A percentile compares a stretch with the other conserved stretches of the same genome.
Conservation (phyloP, 1,284 basidiomycete genomes). For the Puccinia hordei region DNA sequence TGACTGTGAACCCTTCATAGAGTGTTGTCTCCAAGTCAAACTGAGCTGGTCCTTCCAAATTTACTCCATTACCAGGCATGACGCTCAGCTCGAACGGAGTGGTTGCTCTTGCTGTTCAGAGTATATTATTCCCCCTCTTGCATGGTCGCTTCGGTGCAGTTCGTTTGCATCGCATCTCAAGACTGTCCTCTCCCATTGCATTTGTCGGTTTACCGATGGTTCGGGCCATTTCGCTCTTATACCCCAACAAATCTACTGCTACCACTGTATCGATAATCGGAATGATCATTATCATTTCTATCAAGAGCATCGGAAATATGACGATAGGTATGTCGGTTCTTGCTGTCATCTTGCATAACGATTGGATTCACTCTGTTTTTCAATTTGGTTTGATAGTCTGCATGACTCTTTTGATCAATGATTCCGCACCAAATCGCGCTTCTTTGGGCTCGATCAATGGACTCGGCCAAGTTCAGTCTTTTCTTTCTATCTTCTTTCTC, state of each 20-base stretch:
- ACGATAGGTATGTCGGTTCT: slow-evolving; percentile 8
- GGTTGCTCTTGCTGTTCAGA: slow-evolving; percentile 37
- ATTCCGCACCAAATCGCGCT: slow-evolving; percentile 23
- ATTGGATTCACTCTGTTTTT: neutral
- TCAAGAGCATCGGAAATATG: slow-evolving; percentile 47
- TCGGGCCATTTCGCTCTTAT: neutral
- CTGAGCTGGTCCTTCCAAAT: neutral
- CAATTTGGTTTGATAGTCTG: slow-evolving; percentile 23
- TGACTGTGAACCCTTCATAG: neutral
- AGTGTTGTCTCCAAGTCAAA: neutral
- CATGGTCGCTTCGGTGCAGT: slow-evolving; percentile 10
- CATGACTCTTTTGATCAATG: slow-evolving; percentile 38
- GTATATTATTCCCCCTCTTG: slow-evolving; percentile 26
- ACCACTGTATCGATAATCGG: slow-evolving; percentile 25
- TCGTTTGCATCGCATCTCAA: slow-evolving; percentile 5
- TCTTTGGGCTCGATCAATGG: slow-evolving; percentile 45
- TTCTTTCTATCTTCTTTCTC: neutral
- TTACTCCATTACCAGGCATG: slow-evolving; percentile 13
- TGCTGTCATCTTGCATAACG: neutral
- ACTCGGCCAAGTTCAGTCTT: slow-evolving; percentile 31
- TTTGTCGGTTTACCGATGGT: slow-evolving; percentile 32
- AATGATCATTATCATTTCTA: neutral
- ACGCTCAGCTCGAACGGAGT: slow-evolving; percentile 36
- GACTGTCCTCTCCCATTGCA: slow-evolving; percentile 11
- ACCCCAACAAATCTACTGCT: slow-evolving; percentile 5